Evolutionary conservation across 768 basidiomycete species (phyloP), one percentile per base, ranked within the genome.

Genomic region (Termitomyces sp.): DNA sequence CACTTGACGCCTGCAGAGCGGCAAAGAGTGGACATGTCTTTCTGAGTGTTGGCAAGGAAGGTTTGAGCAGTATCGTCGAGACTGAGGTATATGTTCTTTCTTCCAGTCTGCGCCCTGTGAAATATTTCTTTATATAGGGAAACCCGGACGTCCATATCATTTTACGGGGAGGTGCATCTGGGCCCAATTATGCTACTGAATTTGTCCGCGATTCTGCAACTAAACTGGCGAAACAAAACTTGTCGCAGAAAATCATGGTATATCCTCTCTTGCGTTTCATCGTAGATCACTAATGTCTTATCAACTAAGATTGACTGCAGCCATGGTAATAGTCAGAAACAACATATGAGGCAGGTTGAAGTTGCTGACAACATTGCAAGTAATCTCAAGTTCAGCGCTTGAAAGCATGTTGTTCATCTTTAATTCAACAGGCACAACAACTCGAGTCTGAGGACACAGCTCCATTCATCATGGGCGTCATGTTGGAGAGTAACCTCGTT

Each of bases 1-100:
- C 97, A 0, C 81, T 98, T 44, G 95, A 99, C 70, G 96, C 96
- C 2, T 98, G 95, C 71, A 83, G 94, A 35, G 91, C 96, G 15
- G 95, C 97, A 17, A 82, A 85, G 56, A 81, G 82, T 54, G 90
- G 91, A 1, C 96, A 99, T 70, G 92, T 94, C 56, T 99, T 99
- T 83, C 79, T 99, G 17, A 90, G 87, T 62, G 97, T 99, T 32
- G 97, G 95, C 30, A 98, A 98, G 74, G 94, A 97, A 71, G 96
- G 96, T 12, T 70, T 95, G 62, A 91, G 89, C 63, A 90, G 90
- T 66, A 94, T 98, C 61, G 87, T 98, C 54, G 96, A 98, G 76
- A 98, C 97, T 1, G 84, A 87, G 71, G 93, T 86, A 48, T 42
- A 74, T 68, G 74, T 68, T 37, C 46, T 10, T 37, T 51, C 32